These are phyloP conservation scores for Verticillium nonalfalfae DNA, from an alignment of 2,329 filamentous ascomycete species.

Conservation along the genomic window DNA sequence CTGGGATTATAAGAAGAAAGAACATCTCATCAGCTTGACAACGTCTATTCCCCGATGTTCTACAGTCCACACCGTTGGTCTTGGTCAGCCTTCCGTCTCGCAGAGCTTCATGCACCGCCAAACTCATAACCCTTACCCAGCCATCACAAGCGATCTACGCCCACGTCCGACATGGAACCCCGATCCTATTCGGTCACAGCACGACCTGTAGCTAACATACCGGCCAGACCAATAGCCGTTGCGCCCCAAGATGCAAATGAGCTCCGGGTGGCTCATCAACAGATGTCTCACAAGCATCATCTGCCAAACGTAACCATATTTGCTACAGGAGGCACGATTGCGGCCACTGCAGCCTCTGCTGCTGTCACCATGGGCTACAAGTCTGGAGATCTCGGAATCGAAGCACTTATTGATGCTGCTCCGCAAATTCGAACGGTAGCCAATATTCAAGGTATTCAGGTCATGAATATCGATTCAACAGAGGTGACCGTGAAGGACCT, in stretches of 20 bases:
- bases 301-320: slow-evolving; percentile 52
- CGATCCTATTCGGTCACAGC: neutral
- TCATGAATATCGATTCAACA: slow-evolving; percentile 40
- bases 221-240: neutral
- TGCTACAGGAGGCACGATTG: slow-evolving; percentile 53
- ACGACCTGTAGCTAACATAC: neutral
- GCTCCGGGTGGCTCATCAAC: neutral
- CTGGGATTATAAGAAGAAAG: neutral
- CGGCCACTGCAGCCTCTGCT: slow-evolving; percentile 40
- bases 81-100: neutral
- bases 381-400: slow-evolving; percentile 37
- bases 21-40: neutral
- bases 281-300: slow-evolving; percentile 25
- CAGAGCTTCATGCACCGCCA: neutral
- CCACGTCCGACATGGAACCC: neutral
- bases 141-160: neutral
- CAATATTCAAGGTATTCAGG: slow-evolving; percentile 46
- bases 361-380: slow-evolving; percentile 38
- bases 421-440: slow-evolving; percentile 47
- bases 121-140: neutral
- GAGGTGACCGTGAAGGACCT: slow-evolving; percentile 42
- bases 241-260: neutral
- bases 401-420: slow-evolving; percentile 45
- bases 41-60: neutral
- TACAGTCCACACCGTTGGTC: neutral